These are phyloP conservation scores for Citrullus mucosospermus DNA, from an alignment of 306 rosid species.

Conservation along the genomic window DNA sequence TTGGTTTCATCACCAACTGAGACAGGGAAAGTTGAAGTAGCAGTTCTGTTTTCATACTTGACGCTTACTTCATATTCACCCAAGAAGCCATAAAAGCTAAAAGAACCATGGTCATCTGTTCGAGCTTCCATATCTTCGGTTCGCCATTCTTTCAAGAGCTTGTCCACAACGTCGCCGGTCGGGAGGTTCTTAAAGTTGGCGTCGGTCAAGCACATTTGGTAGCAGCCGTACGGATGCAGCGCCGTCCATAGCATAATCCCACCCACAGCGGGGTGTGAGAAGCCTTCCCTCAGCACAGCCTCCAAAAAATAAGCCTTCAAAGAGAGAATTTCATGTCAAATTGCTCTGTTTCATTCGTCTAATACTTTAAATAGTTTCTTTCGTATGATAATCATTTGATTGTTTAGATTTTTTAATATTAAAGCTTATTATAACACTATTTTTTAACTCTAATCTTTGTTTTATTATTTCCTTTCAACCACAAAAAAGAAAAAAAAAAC, in stretches of 20 bases:
- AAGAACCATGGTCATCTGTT: conserved; percentile 52
- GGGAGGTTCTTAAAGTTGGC: conserved; percentile 49
- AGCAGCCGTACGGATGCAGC: conserved; percentile 67
- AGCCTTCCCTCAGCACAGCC: conserved; percentile 72
- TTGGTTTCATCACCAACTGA: conserved; percentile 50
- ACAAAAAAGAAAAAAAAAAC: no score
- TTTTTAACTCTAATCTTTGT: no score
- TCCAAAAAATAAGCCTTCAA: conserved; percentile 59
- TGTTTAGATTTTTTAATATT: no score
- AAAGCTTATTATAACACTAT: no score
- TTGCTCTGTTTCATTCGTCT: background rate
- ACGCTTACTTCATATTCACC: conserved; percentile 51
- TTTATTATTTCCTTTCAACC: no score
- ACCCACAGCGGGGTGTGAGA: conserved; percentile 66
- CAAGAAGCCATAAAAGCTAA: conserved; percentile 70
- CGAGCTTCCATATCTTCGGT: conserved; percentile 29
- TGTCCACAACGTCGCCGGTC: conserved; percentile 71
- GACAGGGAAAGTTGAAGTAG: conserved; percentile 45
- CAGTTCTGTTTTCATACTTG: conserved; percentile 28
- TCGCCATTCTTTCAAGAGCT: conserved; percentile 65
- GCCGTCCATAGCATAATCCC: conserved; percentile 94
- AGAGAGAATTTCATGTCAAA: background rate
- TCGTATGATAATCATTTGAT: no score
- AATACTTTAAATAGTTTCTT: no score
- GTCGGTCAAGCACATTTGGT: conserved; percentile 83